phyloP scores from a whole-genome alignment of 73 alveolate species.

The Paraurostyla sp. region DNA sequence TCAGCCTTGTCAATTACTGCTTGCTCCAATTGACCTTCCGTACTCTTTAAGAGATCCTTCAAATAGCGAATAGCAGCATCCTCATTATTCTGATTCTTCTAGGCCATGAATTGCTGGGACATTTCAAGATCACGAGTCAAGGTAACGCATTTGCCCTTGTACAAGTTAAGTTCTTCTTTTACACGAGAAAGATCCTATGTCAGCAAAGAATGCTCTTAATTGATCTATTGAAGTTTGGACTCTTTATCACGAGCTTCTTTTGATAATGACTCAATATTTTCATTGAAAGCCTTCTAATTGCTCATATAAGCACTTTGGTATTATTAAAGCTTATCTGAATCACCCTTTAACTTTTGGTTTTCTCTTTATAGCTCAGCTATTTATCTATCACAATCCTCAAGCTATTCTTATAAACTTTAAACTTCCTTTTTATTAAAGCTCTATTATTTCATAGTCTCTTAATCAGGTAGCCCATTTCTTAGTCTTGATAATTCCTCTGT shows the following conservation, averaged over 20 bases:
- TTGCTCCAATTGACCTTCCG: constrained; percentile 14
- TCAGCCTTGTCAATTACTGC: constrained; percentile 58
- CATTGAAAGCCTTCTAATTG: constrained; percentile 68
- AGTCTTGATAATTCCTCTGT: constrained; percentile 3
- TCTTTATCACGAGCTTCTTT: constrained; percentile 40
- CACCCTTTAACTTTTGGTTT: constrained; percentile 8
- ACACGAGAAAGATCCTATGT: not conserved
- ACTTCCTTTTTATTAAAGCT: not conserved
- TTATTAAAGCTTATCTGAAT: not conserved
- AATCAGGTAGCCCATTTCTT: not conserved
- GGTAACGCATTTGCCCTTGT: not conserved
- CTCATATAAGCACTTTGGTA: constrained; percentile 50
- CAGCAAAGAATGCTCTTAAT: not conserved
- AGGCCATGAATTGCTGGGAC: not conserved
- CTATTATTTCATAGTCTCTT: not conserved
- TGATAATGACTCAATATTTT: constrained; percentile 12
- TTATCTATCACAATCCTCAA: constrained; percentile 31
- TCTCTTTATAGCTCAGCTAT: constrained; percentile 14
- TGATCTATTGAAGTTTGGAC: not conserved
- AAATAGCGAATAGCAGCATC: not conserved
- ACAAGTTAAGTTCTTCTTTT: constrained; percentile 57
- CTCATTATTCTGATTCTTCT: not conserved
- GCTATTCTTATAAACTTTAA: not conserved
- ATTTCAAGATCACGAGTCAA: constrained; percentile 22
- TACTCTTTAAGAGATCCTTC: constrained; percentile 36